Evolutionary conservation across 768 basidiomycete genomes (phyloP).

Genomic region (Serendipita indica): DNA sequence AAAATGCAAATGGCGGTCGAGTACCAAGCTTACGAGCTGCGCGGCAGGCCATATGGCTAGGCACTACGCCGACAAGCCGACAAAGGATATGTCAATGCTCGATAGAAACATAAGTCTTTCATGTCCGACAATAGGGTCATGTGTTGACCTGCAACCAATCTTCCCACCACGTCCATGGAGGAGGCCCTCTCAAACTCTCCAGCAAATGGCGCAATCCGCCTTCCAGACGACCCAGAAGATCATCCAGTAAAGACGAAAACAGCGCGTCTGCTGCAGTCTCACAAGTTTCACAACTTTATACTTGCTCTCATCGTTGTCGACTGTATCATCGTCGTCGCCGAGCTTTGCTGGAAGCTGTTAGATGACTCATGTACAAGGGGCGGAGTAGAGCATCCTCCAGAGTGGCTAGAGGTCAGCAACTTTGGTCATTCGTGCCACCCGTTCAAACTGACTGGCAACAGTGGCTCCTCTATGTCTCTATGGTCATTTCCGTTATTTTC

Average conservation of each 20-base stretch:
- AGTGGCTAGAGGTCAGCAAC: neutral
- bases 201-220: neutral
- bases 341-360: conserved; percentile 38
- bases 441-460: neutral
- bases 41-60: too few relatives aligned
- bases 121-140: too few relatives aligned
- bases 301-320: conserved; percentile 35
- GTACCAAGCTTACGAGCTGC: too few relatives aligned
- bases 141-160: too few relatives aligned
- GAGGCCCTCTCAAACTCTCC: too few relatives aligned
- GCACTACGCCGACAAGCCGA: too few relatives aligned
- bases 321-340: conserved; percentile 52
- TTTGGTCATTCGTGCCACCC: neutral
- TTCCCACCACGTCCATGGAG: too few relatives aligned
- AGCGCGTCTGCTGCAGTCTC: neutral
- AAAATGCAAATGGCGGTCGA: too few relatives aligned
- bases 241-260: neutral
- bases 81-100: too few relatives aligned
- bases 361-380: conserved; percentile 1
- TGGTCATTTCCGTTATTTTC: conserved; percentile 57
- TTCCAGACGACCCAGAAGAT: neutral
- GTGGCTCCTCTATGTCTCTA: conserved; percentile 43
- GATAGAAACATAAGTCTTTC: too few relatives aligned
- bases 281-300: neutral
- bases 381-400: neutral